phyloP scores from a whole-genome alignment of 352 stramenopile species.

The Vaucheria bursata region DNA sequence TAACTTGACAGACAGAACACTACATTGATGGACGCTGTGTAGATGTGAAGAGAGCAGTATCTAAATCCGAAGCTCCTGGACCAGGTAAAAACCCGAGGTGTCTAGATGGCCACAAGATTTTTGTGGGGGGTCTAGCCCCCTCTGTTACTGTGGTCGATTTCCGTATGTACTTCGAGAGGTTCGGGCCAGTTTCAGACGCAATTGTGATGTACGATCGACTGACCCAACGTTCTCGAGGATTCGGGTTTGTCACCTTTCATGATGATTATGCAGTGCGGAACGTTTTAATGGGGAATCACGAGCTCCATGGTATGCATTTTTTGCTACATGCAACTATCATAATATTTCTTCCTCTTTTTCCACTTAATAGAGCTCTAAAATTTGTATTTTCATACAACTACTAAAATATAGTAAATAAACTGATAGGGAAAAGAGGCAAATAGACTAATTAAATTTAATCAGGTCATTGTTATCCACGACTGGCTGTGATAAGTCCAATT shows the following conservation, averaged over 20 bases:
- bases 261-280: constrained; percentile 72
- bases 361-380: too few species aligned
- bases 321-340: too few species aligned
- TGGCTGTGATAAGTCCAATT: too few species aligned
- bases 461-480: too few species aligned
- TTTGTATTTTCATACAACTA: too few species aligned
- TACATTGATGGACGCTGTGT: constrained; percentile 75
- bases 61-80: constrained; percentile 24
- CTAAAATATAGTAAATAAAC: too few species aligned
- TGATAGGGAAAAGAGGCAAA: too few species aligned
- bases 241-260: constrained; percentile 50
- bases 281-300: constrained; percentile 72
- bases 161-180: constrained; percentile 69
- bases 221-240: constrained; percentile 9
- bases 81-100: constrained; percentile 59
- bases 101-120: constrained; percentile 76
- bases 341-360: too few species aligned
- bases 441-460: too few species aligned
- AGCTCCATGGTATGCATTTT: constrained; percentile 59
- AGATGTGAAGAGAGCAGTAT: constrained; percentile 80
- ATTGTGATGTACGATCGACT: neutral
- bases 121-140: constrained; percentile 72
- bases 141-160: constrained; percentile 76
- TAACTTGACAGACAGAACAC: constrained; percentile 62
- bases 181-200: neutral